These are phyloP conservation scores for Colletotrichum caudatum DNA, from an alignment of 2,329 filamentous ascomycete genomes.

Conservation along the genomic window DNA sequence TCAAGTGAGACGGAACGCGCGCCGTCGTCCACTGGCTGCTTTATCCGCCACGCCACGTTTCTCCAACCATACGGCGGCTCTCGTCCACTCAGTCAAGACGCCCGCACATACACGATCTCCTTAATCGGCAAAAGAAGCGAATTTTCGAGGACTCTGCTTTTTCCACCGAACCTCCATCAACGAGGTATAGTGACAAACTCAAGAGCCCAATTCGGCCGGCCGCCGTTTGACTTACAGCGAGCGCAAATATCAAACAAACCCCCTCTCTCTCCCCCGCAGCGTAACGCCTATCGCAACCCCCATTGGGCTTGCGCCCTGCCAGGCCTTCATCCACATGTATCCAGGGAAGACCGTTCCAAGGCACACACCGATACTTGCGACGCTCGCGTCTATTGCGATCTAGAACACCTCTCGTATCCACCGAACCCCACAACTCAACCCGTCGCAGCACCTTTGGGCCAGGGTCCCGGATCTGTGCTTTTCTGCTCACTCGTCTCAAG, in stretches of 20 bases:
- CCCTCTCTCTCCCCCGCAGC: slow-evolving; percentile 31
- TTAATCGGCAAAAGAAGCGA: slow-evolving; percentile 23
- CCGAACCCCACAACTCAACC: neutral
- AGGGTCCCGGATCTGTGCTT: slow-evolving; percentile 20
- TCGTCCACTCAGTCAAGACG: slow-evolving; percentile 16
- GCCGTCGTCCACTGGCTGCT: slow-evolving; percentile 20
- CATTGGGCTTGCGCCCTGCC: neutral
- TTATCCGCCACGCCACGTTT: slow-evolving; percentile 20
- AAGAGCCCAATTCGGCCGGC: neutral
- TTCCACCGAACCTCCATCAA: neutral
- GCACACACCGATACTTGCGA: slow-evolving; percentile 38
- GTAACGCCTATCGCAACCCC: slow-evolving; percentile 9
- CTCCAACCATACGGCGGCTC: slow-evolving; percentile 1
- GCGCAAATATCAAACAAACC: slow-evolving; percentile 2
- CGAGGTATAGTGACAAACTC: neutral
- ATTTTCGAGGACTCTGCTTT: neutral
- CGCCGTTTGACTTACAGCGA: neutral
- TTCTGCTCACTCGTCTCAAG: neutral
- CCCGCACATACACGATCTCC: slow-evolving; percentile 15
- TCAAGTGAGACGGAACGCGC: slow-evolving; percentile 15
- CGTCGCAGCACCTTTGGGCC: neutral
- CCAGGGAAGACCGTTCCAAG: slow-evolving; percentile 32
- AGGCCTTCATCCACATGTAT: slow-evolving; percentile 1
- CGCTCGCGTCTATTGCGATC: slow-evolving; percentile 31
- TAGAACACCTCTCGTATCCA: slow-evolving; percentile 35